Evolutionary conservation across 352 stramenopile species (phyloP).

Genomic region (Phytophthora pseudosyringae): DNA sequence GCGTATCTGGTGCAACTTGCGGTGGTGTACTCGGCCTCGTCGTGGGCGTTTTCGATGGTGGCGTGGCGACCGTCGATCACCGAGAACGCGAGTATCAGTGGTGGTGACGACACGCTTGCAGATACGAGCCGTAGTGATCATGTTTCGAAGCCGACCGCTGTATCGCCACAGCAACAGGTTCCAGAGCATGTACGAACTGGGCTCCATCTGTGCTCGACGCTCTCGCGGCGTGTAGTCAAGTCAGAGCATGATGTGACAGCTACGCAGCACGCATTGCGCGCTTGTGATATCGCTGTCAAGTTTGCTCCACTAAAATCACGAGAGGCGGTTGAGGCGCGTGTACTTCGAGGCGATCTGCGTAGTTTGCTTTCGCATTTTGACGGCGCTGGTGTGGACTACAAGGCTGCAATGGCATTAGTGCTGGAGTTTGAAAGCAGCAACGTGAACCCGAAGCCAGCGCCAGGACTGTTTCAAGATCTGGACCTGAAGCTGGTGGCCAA

Average conservation of each 20-base stretch:
- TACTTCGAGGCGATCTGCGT: constrained; percentile 59
- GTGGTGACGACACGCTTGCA: not conserved
- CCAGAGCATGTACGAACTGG: constrained; percentile 40
- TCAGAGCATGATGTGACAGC: constrained; percentile 45
- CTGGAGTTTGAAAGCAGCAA: constrained; percentile 2
- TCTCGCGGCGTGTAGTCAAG: constrained; percentile 48
- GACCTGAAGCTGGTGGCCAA: constrained; percentile 55
- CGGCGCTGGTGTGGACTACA: constrained; percentile 55
- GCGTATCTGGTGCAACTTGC: constrained; percentile 39
- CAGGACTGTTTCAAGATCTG: constrained; percentile 32
- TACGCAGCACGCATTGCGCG: constrained; percentile 43
- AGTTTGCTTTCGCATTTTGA: constrained; percentile 55
- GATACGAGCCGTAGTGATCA: not conserved
- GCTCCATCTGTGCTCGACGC: constrained; percentile 48
- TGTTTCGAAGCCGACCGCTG: not conserved
- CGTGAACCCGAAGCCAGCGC: not conserved
- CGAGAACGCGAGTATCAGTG: constrained; percentile 1
- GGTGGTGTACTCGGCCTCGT: constrained; percentile 38
- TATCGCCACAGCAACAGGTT: constrained; percentile 1
- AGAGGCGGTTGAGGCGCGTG: constrained; percentile 43
- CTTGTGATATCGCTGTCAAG: constrained; percentile 56
- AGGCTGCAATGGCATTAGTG: constrained; percentile 26
- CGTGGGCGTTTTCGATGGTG: constrained; percentile 42
- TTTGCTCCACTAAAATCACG: constrained; percentile 32
- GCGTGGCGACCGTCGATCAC: constrained; percentile 16